Evolutionary conservation across 2,329 filamentous ascomycete genomes (phyloP).

Genomic region (Talaromyces piceae): DNA sequence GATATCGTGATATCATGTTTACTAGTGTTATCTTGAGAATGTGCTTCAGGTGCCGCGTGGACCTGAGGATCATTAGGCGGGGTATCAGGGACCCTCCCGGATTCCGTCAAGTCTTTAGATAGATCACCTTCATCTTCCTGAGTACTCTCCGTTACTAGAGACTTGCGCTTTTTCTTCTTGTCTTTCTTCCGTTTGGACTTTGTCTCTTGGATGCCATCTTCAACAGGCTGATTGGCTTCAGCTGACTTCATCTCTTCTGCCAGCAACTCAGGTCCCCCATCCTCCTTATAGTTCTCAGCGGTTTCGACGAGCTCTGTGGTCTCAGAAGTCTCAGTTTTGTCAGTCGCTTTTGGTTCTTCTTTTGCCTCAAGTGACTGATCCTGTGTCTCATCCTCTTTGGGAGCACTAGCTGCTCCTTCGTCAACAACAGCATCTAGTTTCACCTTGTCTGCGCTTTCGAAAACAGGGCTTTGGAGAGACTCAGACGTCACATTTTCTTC

Average conservation of each 20-base stretch:
- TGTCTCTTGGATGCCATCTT: not conserved
- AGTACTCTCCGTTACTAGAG: constrained; percentile 1
- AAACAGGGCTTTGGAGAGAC: not conserved
- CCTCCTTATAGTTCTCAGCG: not conserved
- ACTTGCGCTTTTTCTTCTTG: constrained; percentile 31
- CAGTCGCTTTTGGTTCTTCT: not conserved
- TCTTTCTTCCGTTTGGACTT: constrained; percentile 25
- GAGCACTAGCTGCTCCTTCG: not conserved
- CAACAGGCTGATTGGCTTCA: not conserved
- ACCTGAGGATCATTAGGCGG: not conserved
- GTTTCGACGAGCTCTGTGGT: not conserved
- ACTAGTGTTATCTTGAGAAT: not conserved
- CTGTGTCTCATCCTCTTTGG: not conserved
- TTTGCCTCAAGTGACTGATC: not conserved
- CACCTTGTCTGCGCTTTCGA: not conserved
- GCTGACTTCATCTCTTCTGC: not conserved
- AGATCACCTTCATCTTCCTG: constrained; percentile 1
- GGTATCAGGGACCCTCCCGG: not conserved
- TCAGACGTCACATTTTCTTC: not conserved
- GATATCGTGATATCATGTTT: not conserved
- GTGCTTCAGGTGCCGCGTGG: not conserved
- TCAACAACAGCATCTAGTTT: not conserved
- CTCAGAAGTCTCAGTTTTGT: not conserved
- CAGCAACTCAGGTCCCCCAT: not conserved
- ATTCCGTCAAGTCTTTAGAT: not conserved